phyloP scores from a whole-genome alignment of 805 yeast species.

The Saccharomycopsis oosterbeekiorum region DNA sequence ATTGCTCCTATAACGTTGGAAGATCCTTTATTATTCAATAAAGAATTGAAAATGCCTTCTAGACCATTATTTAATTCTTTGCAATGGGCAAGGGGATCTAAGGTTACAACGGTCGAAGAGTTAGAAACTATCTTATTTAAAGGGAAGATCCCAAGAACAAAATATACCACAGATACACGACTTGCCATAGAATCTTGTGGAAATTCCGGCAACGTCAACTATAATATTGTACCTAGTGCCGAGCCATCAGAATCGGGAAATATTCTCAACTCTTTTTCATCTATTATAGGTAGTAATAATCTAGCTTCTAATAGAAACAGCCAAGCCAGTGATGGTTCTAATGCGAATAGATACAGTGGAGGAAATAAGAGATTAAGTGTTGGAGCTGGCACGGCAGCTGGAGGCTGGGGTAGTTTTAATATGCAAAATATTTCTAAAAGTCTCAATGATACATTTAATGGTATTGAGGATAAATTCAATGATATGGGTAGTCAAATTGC shows the following conservation, averaged over 20 bases:
- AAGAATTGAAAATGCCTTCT: conserved; percentile 55
- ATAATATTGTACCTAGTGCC: conserved; percentile 13
- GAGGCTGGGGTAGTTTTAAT: conserved; percentile 31
- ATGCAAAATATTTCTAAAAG: conserved; percentile 31
- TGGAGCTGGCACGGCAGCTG: neutral
- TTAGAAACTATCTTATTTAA: conserved; percentile 51
- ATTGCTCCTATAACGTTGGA: conserved; percentile 14
- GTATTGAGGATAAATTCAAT: conserved; percentile 43
- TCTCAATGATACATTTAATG: conserved; percentile 42
- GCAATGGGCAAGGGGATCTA: conserved; percentile 80
- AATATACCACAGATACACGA: conserved; percentile 43
- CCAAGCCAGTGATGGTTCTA: neutral
- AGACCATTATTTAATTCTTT: conserved; percentile 73
- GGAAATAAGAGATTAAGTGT: conserved; percentile 19
- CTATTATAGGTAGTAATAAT: neutral
- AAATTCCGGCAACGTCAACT: conserved; percentile 21
- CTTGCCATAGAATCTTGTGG: conserved; percentile 38
- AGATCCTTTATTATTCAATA: conserved; percentile 61
- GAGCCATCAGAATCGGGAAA: conserved; percentile 6
- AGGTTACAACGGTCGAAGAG: conserved; percentile 49
- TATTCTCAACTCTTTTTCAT: neutral
- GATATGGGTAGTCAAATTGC: conserved; percentile 47
- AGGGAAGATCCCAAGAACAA: conserved; percentile 60
- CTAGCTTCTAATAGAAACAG: neutral
- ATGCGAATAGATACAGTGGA: neutral